These are phyloP conservation scores for Exophiala mesophila DNA, from an alignment of 2,329 filamentous ascomycete species.

Conservation along the genomic window DNA sequence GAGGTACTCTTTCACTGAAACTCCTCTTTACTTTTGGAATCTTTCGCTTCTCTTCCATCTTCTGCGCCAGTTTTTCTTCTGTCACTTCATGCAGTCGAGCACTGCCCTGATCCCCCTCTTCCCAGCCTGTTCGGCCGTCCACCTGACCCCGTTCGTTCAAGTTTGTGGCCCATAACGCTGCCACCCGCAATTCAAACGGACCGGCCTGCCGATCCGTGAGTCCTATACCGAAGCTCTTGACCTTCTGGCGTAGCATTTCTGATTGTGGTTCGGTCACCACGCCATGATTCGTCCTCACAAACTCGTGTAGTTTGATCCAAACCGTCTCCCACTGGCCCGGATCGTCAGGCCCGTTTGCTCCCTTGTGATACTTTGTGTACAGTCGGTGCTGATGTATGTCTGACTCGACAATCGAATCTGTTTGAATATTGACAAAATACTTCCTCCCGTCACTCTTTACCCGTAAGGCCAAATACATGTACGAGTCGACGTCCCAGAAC, in stretches of 20 bases:
- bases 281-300: slow-evolving; percentile 91
- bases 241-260: slow-evolving; percentile 79
- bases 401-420: slow-evolving; percentile 87
- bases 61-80: slow-evolving; percentile 24
- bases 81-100: slow-evolving; percentile 25
- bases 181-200: slow-evolving; percentile 79
- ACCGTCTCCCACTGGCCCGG: slow-evolving; percentile 92
- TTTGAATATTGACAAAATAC: slow-evolving; percentile 94
- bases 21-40: slow-evolving; percentile 21
- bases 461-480: slow-evolving; percentile 78
- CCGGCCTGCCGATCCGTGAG: slow-evolving; percentile 85
- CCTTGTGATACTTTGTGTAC: slow-evolving; percentile 47
- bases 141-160: slow-evolving; percentile 39
- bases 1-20: slow-evolving; percentile 19
- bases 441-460: slow-evolving; percentile 86
- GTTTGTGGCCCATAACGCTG: slow-evolving; percentile 89
- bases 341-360: slow-evolving; percentile 33
- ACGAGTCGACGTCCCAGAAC: slow-evolving; percentile 85
- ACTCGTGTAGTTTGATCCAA: slow-evolving; percentile 84
- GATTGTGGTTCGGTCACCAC: slow-evolving; percentile 88
- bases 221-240: slow-evolving; percentile 79
- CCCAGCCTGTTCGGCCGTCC: slow-evolving; percentile 25
- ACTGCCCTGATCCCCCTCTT: slow-evolving; percentile 27
- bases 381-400: slow-evolving; percentile 93
- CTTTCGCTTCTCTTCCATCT: slow-evolving; percentile 23